Evolutionary conservation across 441 rosid species (phyloP), one percentile per base, ranked within the genome.

Genomic region (Gossypium gossypioides): DNA sequence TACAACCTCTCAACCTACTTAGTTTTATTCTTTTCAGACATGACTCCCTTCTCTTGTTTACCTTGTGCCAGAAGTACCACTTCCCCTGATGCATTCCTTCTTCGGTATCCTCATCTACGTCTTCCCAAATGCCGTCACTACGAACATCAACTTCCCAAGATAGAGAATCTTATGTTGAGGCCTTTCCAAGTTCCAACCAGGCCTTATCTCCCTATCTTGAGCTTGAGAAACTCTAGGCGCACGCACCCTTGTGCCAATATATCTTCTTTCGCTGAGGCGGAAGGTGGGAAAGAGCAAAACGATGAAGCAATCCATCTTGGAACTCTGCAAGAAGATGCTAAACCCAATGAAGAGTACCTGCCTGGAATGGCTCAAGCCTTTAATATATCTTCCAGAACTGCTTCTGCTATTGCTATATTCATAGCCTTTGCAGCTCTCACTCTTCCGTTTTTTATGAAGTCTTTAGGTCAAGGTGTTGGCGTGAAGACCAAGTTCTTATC

Each of bases 291-390:
- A 66, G 81, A 79, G 51, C 79, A 77, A 16, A 52, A 77, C 7
- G 86, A 12, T 63, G 9, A 37, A 68, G 67, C 59, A 70, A 55
- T 80, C 15, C 83, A 72, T 57, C 77, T 57, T 60, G 82, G 79
- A 7, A 76, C 78, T 32, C 75, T 58, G 34, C 74, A 74, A 3
- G 82, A 74, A 50, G 74, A 55, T 3, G 73, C 54, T 13, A 78
- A 86, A 57, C 72, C 63, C 3, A 73, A 79, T 8, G 70, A 56
- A 3, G 82, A 74, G 1, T 78, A 85, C 8, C 73, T 72, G 57
- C 80, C 85, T 42, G 97, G 96, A 74, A 89, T 92, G 96, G 93
- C 96, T 44, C 76, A 85, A 76, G 97, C 97, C 52, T 92, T 95
- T 68, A 27, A 81, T 77, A 88, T 95, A 67, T 92, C 97, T 3